These are phyloP conservation scores for Cyclocybe cylindracea DNA, from an alignment of 768 basidiomycete genomes.

Conservation along the genomic window DNA sequence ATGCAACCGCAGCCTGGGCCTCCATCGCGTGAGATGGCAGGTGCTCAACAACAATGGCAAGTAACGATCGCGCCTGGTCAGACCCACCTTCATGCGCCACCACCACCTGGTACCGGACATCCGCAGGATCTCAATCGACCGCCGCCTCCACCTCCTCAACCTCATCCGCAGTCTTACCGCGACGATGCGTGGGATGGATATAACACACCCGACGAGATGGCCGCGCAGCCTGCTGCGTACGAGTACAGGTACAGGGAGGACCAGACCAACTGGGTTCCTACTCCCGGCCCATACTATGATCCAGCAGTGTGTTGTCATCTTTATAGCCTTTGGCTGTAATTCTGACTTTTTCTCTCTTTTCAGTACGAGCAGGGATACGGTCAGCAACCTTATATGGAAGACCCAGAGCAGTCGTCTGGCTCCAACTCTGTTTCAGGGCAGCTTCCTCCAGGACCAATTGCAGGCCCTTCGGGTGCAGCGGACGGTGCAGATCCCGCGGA, in stretches of 20 bases:
- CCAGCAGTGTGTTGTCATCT: slow-evolving; percentile 40
- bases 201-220: slow-evolving; percentile 43
- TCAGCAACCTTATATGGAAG: slow-evolving; percentile 49
- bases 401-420: slow-evolving; percentile 30
- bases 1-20: slow-evolving; percentile 35
- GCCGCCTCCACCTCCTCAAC: slow-evolving; percentile 28
- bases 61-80: slow-evolving; percentile 66
- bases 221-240: slow-evolving; percentile 46
- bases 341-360: background rate
- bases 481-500: slow-evolving; percentile 29
- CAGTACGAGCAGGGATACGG: slow-evolving; percentile 53
- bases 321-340: background rate
- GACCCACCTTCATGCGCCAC: slow-evolving; percentile 52
- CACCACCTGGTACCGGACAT: slow-evolving; percentile 26
- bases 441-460: slow-evolving; percentile 10
- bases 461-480: slow-evolving; percentile 32
- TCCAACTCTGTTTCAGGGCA: slow-evolving; percentile 20
- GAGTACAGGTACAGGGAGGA: slow-evolving; percentile 69
- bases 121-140: slow-evolving; percentile 48
- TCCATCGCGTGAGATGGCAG: slow-evolving; percentile 46
- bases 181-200: slow-evolving; percentile 64
- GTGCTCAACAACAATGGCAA: slow-evolving; percentile 68
- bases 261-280: slow-evolving; percentile 48
- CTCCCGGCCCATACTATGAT: slow-evolving; percentile 57
- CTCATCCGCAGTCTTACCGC: slow-evolving; percentile 33